Conservation (phyloP, 163 green algal species). For the Scenedesmus sp. region DNA sequence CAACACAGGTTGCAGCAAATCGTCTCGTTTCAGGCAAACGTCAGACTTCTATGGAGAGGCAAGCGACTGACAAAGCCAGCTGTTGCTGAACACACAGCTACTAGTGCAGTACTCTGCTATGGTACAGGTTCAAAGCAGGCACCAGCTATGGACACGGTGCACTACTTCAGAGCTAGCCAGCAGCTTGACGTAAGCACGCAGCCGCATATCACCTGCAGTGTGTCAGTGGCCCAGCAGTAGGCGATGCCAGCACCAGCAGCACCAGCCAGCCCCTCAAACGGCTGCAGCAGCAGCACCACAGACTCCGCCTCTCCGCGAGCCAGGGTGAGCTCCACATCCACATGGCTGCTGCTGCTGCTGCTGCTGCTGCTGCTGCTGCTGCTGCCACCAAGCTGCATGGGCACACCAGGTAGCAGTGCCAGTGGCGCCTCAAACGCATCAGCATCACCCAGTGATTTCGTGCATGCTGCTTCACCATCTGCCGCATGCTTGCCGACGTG, state of each 20-base stretch:
- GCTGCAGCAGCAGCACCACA: conserved; percentile 74
- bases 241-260: conserved; percentile 33
- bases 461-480: not conserved
- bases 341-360: conserved; percentile 40
- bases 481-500: not conserved
- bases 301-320: conserved; percentile 40
- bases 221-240: conserved; percentile 39
- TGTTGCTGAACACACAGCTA: too few species aligned
- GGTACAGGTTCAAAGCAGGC: not conserved
- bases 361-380: not conserved
- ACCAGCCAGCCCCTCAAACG: conserved; percentile 28
- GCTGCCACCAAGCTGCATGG: not conserved
- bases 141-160: not conserved
- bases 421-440: not conserved
- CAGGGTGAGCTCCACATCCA: conserved; percentile 59
- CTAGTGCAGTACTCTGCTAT: too few species aligned
- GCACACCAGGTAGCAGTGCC: not conserved
- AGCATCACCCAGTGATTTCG: not conserved
- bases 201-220: conserved; percentile 14
- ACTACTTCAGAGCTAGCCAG: not conserved
- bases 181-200: not conserved
- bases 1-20: not conserved
- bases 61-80: too few species aligned
- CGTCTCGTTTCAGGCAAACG: too few species aligned
- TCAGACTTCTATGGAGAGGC: not conserved